Evolutionary conservation across 1,284 basidiomycete genomes (phyloP), one percentile per base, ranked within the genome.

Genomic region (Mycosarcoma maydis): DNA sequence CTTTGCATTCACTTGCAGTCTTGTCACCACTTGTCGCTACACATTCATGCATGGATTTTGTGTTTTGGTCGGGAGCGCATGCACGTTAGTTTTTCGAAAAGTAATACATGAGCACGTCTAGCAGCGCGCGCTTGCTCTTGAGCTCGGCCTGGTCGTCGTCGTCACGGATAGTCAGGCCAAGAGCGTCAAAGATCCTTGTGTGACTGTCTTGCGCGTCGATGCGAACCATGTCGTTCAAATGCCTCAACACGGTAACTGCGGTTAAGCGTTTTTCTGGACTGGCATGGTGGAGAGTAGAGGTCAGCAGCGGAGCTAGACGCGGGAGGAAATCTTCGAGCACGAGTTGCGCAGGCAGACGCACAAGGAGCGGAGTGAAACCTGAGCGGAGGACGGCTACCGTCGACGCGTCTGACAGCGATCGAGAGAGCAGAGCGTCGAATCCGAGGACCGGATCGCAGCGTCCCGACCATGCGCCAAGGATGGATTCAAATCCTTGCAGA

Each of bases 301-400:
- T 30, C 4, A 55, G 8, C 0, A 41, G 5, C 1, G 11, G 4
- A 1, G 9, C 11, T 3, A 73, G 34, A 0, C 58, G 29, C 6
- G 72, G 64, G 4, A 78, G 42, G 27, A 73, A 62, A 37, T 78
- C 76, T 30, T 75, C 73, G 3, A 78, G 44, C 8, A 69, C 34
- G 27, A 78, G 29, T 32, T 75, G 67, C 8, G 48, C n/a, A 0
- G 76, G 76, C 2, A 78, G 33, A 0, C 72, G 51, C 5, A 45
- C 10, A 0, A 75, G 47, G 11, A 78, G 50, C 4, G 56, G 52
- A 0, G 53, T 54, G 3, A 61, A 58, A 3, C 47, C 60, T 0
- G 42, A 36, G 1, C 41, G 20, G 4, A 60, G 41, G 1, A 58
- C 16, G 2, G 58, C n/a, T n/a, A n/a, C n/a, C n/a, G n/a, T n/a